phyloP scores from a whole-genome alignment of 2,329 filamentous ascomycete genomes.

The Cryphonectria radicalis region DNA sequence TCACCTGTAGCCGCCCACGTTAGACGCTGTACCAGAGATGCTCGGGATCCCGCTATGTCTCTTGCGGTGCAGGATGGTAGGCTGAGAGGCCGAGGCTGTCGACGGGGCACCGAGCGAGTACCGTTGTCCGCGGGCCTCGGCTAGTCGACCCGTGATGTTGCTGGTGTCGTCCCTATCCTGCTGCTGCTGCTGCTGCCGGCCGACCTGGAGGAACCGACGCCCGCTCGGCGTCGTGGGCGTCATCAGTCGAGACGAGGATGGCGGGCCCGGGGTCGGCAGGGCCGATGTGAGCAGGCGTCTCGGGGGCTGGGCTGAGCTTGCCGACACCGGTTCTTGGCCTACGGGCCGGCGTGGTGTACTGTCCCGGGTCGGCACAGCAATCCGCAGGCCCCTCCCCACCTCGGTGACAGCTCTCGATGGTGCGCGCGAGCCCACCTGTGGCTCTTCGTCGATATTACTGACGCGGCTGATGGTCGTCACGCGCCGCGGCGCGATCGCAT shows the following conservation, averaged over 20 bases:
- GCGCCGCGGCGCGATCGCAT: conserved; percentile 51
- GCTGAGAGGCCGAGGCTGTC: conserved; percentile 45
- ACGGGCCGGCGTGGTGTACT: conserved; percentile 15
- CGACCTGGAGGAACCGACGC: conserved; percentile 51
- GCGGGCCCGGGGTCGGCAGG: conserved; percentile 38
- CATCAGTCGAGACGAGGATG: conserved; percentile 45
- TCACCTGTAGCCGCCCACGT: conserved; percentile 52
- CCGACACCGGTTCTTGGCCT: conserved; percentile 42
- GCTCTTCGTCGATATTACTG: conserved; percentile 51
- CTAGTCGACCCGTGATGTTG: conserved; percentile 41
- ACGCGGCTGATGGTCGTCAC: conserved; percentile 39
- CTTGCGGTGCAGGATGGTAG: conserved; percentile 50
- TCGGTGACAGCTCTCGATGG: conserved; percentile 65
- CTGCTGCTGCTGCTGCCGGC: conserved; percentile 39
- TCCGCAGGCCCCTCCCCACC: conserved; percentile 44
- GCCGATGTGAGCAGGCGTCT: conserved; percentile 57
- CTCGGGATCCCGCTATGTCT: conserved; percentile 49
- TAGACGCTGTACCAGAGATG: conserved; percentile 44
- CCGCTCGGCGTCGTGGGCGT: conserved; percentile 44
- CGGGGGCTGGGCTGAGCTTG: conserved; percentile 55
- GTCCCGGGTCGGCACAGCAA: conserved; percentile 42
- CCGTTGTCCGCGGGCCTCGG: conserved; percentile 49
- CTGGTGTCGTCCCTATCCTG: conserved; percentile 38
- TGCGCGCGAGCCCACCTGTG: conserved; percentile 55
- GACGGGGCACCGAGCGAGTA: conserved; percentile 49